Conservation (phyloP, 352 stramenopile genomes). For the Pythium myriotylum region DNA sequence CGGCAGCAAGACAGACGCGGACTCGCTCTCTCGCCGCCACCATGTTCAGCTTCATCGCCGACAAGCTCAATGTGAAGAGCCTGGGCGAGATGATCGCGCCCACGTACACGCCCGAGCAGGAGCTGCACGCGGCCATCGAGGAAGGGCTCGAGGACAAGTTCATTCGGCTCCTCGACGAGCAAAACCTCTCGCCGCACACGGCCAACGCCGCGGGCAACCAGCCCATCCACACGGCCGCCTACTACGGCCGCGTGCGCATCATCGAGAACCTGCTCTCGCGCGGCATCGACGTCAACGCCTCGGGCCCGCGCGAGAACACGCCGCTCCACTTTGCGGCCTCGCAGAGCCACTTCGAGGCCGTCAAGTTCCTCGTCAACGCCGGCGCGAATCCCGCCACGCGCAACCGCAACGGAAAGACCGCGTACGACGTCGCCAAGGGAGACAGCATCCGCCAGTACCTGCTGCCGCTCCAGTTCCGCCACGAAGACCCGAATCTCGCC, state of each 20-base stretch:
- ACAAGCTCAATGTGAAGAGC: conserved; percentile 91
- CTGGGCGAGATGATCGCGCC: conserved; percentile 87
- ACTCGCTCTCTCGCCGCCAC: neutral
- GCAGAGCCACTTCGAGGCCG: conserved; percentile 72
- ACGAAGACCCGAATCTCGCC: conserved; percentile 74
- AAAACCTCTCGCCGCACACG: conserved; percentile 66
- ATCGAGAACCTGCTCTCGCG: conserved; percentile 72
- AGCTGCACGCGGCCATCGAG: conserved; percentile 81
- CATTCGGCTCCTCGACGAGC: conserved; percentile 65
- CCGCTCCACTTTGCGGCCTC: conserved; percentile 83
- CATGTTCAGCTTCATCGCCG: conserved; percentile 90
- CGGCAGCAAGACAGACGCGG: neutral
- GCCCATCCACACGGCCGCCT: conserved; percentile 85
- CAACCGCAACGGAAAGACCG: conserved; percentile 77
- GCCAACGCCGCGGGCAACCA: conserved; percentile 76
- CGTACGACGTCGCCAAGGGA: conserved; percentile 86
- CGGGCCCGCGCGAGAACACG: conserved; percentile 74
- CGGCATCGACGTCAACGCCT: conserved; percentile 70
- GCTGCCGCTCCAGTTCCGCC: conserved; percentile 85
- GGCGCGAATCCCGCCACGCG: conserved; percentile 78
- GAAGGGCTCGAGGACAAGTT: conserved; percentile 77
- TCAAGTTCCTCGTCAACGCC: conserved; percentile 71
- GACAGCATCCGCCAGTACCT: conserved; percentile 86
- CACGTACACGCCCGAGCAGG: conserved; percentile 85
- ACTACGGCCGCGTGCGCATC: conserved; percentile 76